These are phyloP conservation scores for Ophiocordyceps camponoti-saundersi DNA, from an alignment of 2,329 filamentous ascomycete genomes.

Conservation along the genomic window DNA sequence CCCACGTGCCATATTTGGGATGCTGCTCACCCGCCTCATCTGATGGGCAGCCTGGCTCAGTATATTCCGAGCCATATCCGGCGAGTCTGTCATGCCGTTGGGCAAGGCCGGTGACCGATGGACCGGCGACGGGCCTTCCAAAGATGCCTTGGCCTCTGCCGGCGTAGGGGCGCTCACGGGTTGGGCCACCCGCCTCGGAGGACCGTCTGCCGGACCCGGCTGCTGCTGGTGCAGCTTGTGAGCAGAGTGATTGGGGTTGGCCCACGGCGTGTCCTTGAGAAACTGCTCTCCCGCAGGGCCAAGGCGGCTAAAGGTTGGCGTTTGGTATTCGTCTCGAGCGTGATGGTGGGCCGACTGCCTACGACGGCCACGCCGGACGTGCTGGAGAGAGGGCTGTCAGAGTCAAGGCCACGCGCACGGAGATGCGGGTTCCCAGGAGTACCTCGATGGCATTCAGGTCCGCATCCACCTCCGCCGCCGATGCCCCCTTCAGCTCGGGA, in stretches of 20 bases:
- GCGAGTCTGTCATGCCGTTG: slow-evolving; percentile 19
- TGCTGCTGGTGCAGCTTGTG: slow-evolving; percentile 33
- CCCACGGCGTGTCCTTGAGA: slow-evolving; percentile 80
- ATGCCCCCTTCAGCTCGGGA: slow-evolving; percentile 63
- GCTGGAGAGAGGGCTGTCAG: slow-evolving; percentile 12
- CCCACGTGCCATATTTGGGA: slow-evolving; percentile 14
- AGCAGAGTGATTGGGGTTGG: slow-evolving; percentile 68
- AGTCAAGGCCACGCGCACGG: slow-evolving; percentile 1
- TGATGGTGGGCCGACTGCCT: slow-evolving; percentile 16
- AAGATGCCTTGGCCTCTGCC: slow-evolving; percentile 8
- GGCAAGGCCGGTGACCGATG: slow-evolving; percentile 11
- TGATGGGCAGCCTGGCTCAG: slow-evolving; percentile 14
- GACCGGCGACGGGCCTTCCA: slow-evolving; percentile 8
- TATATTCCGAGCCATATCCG: slow-evolving; percentile 24
- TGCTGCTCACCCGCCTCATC: slow-evolving; percentile 15
- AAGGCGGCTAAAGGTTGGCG: slow-evolving; percentile 29
- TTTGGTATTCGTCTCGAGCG: slow-evolving; percentile 22
- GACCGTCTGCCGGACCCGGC: slow-evolving; percentile 9
- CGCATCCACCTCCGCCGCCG: slow-evolving; percentile 59
- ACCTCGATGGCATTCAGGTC: slow-evolving; percentile 85
- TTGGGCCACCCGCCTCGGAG: slow-evolving; percentile 7
- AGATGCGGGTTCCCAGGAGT: slow-evolving; percentile 4
- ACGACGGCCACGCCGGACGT: slow-evolving; percentile 15
- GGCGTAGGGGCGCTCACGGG: slow-evolving; percentile 5
- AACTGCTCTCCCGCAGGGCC: slow-evolving; percentile 70